Percentiles rank a stretch among this genome's conserved stretches.
Conservation (phyloP, 2,329 filamentous ascomycete genomes). For the Purpureocillium takamizusanense region DNA sequence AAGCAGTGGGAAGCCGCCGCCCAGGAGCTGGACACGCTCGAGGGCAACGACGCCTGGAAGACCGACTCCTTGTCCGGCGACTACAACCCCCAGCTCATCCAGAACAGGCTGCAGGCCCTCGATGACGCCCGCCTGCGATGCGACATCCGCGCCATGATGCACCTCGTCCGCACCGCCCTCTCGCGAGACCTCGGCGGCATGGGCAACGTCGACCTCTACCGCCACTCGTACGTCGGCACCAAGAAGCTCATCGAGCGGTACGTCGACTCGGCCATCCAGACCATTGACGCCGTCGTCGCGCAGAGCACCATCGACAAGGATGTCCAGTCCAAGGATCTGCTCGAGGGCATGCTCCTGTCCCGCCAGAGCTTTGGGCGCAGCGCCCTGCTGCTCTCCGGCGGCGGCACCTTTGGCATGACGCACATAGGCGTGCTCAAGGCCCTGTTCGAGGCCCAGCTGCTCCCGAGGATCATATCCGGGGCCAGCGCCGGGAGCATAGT, state of each 20-base stretch:
- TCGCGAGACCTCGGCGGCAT: constrained; percentile 78
- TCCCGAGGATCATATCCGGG: constrained; percentile 81
- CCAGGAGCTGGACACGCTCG: constrained; percentile 65
- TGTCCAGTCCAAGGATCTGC: constrained; percentile 47
- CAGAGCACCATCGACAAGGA: constrained; percentile 42
- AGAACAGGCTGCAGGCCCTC: constrained; percentile 60
- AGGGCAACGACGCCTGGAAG: constrained; percentile 80
- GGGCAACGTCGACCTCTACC: constrained; percentile 74
- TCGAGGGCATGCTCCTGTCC: constrained; percentile 62
- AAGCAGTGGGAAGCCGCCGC: constrained; percentile 70
- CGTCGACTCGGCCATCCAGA: constrained; percentile 68
- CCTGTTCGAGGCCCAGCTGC: constrained; percentile 62
- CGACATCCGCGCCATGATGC: constrained; percentile 69
- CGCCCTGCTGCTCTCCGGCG: constrained; percentile 73
- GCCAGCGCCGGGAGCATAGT: constrained; percentile 85
- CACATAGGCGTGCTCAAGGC: constrained; percentile 83
- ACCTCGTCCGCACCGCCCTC: constrained; percentile 70
- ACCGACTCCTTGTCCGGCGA: constrained; percentile 49
- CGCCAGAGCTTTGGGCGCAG: constrained; percentile 79
- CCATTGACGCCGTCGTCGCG: constrained; percentile 64
- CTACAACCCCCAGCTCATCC: constrained; percentile 63
- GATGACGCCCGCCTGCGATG: constrained; percentile 63
- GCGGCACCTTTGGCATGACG: constrained; percentile 85
- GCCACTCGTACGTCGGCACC: constrained; percentile 76
- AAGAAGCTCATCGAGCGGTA: constrained; percentile 83